A percentile compares a stretch with the other conserved stretches of the same genome.
phyloP scores from a whole-genome alignment of 148 eudicot genomes.

The Rhododendron henanense region DNA sequence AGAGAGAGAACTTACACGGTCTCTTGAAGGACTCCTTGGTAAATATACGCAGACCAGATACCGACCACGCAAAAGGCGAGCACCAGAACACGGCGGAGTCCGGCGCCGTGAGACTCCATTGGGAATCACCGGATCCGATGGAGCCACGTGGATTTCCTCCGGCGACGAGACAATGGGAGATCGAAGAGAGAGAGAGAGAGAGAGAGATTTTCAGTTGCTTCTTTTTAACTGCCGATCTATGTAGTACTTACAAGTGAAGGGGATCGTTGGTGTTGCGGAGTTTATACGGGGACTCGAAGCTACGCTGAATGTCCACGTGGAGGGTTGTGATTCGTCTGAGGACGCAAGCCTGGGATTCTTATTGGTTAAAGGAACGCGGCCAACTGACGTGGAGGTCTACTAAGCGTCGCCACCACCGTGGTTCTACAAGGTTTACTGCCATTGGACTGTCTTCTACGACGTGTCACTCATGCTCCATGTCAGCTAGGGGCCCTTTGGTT shows the following conservation, averaged over 20 bases:
- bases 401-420: neutral
- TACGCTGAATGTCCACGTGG: neutral
- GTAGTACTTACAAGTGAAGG: neutral
- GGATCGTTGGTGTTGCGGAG: neutral
- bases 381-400: neutral
- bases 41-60: constrained; percentile 95
- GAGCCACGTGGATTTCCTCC: neutral
- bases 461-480: neutral
- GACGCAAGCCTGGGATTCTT: neutral
- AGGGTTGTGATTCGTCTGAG: neutral
- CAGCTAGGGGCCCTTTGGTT: neutral
- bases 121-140: constrained; percentile 23
- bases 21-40: constrained; percentile 97
- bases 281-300: neutral
- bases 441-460: neutral
- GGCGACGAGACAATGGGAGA: neutral
- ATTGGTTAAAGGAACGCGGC: neutral
- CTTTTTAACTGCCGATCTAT: neutral
- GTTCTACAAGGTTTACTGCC: neutral
- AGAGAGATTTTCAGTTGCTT: neutral
- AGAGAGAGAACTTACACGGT: constrained; percentile 47
- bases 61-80: constrained; percentile 76
- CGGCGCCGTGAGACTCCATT: constrained; percentile 74
- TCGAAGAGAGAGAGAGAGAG: neutral
- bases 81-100: constrained; percentile 66